A percentile compares a stretch with the other conserved stretches of the same genome.
These are phyloP conservation scores for Colletotrichum euphorbiae DNA, from an alignment of 2,329 filamentous ascomycete genomes.

Conservation along the genomic window DNA sequence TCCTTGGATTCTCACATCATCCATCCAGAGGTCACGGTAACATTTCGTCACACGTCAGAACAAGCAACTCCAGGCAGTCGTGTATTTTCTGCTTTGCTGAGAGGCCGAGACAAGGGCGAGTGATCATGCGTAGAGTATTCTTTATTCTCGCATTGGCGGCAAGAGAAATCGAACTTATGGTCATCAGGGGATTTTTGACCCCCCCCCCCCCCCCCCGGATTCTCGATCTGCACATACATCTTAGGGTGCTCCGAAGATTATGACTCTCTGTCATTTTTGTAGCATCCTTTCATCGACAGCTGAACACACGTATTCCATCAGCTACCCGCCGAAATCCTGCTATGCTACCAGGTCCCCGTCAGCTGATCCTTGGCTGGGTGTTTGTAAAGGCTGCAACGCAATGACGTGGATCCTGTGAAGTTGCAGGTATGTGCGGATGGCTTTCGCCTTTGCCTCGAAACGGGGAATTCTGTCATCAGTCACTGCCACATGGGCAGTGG, in stretches of 20 bases:
- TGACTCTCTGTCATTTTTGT: too few species aligned
- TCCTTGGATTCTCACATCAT: conserved; percentile 17
- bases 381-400: conserved; percentile 75
- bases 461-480: conserved; percentile 64
- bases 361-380: background rate
- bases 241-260: too few species aligned
- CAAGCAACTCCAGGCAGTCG: background rate
- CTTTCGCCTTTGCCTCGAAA: conserved; percentile 71
- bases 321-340: background rate
- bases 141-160: background rate
- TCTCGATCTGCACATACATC: too few species aligned
- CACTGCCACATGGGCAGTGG: conserved; percentile 76
- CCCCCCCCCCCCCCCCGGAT: too few species aligned
- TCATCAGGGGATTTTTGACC: too few species aligned
- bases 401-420: conserved; percentile 79
- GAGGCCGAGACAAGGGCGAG: background rate
- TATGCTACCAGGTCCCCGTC: accelerated
- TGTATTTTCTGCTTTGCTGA: background rate
- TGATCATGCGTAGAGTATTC: background rate
- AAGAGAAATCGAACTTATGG: background rate
- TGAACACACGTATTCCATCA: too few species aligned
- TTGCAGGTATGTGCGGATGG: conserved; percentile 76
- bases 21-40: background rate
- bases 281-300: too few species aligned
- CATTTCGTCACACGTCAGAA: conserved; percentile 4